Base-by-base conservation (phyloP, 1,284 basidiomycete genomes). In the Marasmius fiardii region DNA sequence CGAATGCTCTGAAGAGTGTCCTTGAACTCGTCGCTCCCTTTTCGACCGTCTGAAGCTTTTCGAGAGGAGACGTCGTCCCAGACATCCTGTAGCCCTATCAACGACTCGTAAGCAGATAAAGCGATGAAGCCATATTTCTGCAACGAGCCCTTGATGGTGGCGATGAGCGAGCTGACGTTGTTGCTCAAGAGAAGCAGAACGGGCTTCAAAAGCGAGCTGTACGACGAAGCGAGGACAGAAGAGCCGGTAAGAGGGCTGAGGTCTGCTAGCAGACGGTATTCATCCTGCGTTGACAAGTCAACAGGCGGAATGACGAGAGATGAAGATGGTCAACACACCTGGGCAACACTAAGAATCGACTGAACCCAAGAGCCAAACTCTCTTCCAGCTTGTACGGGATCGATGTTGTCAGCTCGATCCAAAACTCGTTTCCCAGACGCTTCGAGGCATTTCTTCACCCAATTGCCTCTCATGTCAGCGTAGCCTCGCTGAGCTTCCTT, bases 41-140 rank as follows among this genome's bases (percentile, higher is more conserved):
- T 74, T 16, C 67, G 61, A 34, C 65, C 63, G n/a, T 70, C 73
- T 2, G 67, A 58, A 0, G 74, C 74, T 10, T 81, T 75, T 11
- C 77, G 74, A 5, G 72, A 71, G 59, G 88, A 74, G n/a, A 88
- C 64, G 1, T 79, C 78, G 34, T 90, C 88, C 86, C 88, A 92
- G 16, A 78, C 76, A 0, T 71, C 69, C 59, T 89, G 85, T 1
- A 78, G 70, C 0, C 70, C 66, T 0, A 81, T 72, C 28, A 91
- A 69, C 5, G 79, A 72, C 37, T 83, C 78, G 63, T 86, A 87
- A 0, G 83, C 76, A 1, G 86, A 79, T 1, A 93, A 77, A 0
- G 90, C 91, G 26, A 94, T 83, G 70, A 95, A 90, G 2, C 85
- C 83, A 65, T 93, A 86, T 69, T 88, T 90, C 68, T 90, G 86